These are phyloP conservation scores for Euphorbia lathyris DNA, from an alignment of 345 rosid species.

Conservation along the genomic window DNA sequence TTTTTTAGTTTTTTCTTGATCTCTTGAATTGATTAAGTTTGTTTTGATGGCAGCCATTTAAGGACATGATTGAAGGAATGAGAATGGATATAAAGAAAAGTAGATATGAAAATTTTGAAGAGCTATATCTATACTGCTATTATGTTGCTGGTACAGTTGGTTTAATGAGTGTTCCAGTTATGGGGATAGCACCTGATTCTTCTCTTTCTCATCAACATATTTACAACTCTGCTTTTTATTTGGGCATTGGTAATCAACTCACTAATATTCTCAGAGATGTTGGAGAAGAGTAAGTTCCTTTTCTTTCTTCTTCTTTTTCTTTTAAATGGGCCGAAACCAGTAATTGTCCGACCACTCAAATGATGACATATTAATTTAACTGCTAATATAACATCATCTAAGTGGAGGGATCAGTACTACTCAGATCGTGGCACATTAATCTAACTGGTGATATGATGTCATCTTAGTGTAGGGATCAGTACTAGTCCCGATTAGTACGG, in stretches of 20 bases:
- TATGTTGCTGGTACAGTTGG: slow-evolving; percentile 60
- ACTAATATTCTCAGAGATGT: slow-evolving; percentile 65
- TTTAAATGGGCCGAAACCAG: too few relatives aligned
- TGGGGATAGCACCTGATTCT: slow-evolving; percentile 56
- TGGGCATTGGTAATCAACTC: slow-evolving; percentile 61
- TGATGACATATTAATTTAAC: too few relatives aligned
- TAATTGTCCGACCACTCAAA: too few relatives aligned
- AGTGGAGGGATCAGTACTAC: too few relatives aligned
- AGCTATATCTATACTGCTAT: slow-evolving; percentile 57
- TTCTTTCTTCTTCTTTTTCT: neutral
- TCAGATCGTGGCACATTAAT: too few relatives aligned
- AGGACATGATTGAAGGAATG: slow-evolving; percentile 66
- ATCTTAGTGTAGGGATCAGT: too few relatives aligned
- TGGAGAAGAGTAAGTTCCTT: slow-evolving; percentile 52
- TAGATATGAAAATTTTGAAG: slow-evolving; percentile 46
- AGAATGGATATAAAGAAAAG: slow-evolving; percentile 51
- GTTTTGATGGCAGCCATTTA: slow-evolving; percentile 43
- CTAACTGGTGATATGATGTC: too few relatives aligned
- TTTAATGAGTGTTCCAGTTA: slow-evolving; percentile 56
- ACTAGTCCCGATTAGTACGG: too few relatives aligned
- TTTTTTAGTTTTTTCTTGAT: too few relatives aligned
- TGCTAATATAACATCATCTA: too few relatives aligned
- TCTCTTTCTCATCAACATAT: slow-evolving; percentile 28
- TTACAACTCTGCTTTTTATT: slow-evolving; percentile 43
- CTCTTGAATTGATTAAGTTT: too few relatives aligned